Conservation (phyloP, 345 rosid species). For the Hibiscus tridactylites region DNA sequence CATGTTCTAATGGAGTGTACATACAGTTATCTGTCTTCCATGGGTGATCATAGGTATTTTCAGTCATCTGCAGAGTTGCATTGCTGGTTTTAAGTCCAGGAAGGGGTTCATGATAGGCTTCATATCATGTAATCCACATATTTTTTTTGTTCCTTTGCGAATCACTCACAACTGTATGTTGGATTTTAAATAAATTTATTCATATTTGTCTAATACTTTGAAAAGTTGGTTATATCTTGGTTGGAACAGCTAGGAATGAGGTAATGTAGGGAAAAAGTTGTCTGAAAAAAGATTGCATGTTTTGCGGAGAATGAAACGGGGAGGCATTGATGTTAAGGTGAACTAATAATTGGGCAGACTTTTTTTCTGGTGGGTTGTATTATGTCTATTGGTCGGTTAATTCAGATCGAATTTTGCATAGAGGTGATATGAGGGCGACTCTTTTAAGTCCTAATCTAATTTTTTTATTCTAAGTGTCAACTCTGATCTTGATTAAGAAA, state of each 20-base stretch:
- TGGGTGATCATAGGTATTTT: slow-evolving; percentile 10
- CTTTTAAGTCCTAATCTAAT: no score
- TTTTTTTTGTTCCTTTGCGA: not conserved
- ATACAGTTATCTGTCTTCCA: slow-evolving; percentile 11
- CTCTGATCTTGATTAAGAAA: no score
- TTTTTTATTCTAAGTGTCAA: no score
- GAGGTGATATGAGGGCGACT: no score
- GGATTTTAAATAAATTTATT: not conserved
- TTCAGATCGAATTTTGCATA: no score
- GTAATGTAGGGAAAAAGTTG: not conserved
- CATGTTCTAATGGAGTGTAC: slow-evolving; percentile 24
- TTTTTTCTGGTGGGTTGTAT: no score
- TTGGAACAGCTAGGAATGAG: slow-evolving; percentile 1
- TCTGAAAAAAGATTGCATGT: not conserved
- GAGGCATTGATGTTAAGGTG: not conserved
- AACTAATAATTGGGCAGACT: not conserved
- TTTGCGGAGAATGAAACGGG: not conserved
- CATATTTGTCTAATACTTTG: not conserved
- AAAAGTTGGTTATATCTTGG: not conserved
- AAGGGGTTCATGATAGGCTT: not conserved
- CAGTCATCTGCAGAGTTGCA: not conserved
- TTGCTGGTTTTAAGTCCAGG: not conserved
- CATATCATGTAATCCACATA: not conserved
- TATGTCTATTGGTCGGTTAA: no score
- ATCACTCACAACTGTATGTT: not conserved